Evolutionary conservation across 345 rosid genomes (phyloP).

Genomic region (Reutealis trisperma): DNA sequence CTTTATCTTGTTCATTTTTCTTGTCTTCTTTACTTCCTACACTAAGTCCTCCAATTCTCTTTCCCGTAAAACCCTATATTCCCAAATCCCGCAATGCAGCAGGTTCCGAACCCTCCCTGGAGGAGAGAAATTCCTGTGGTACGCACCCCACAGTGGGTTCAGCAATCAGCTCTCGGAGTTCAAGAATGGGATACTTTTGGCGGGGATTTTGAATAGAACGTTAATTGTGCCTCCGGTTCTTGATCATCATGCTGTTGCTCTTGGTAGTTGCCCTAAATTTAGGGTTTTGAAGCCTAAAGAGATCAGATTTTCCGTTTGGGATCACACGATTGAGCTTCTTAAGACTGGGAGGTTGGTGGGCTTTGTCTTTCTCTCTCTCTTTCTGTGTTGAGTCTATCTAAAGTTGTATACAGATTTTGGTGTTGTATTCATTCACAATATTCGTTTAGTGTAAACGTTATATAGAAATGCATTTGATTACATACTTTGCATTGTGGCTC

Average conservation of each 20-base stretch:
- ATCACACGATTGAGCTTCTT: conserved; percentile 64
- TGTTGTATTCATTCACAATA: neutral
- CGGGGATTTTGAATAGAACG: conserved; percentile 78
- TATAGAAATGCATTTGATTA: too few species aligned
- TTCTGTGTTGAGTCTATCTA: neutral
- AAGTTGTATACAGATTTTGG: neutral
- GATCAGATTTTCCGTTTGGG: conserved; percentile 69
- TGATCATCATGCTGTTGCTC: conserved; percentile 89
- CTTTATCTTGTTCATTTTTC: conserved; percentile 19
- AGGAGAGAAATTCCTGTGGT: conserved; percentile 60
- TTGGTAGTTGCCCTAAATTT: conserved; percentile 96
- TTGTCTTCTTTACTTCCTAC: conserved; percentile 46
- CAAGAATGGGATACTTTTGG: conserved; percentile 72
- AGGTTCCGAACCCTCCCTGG: conserved; percentile 9
- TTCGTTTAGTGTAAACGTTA: neutral
- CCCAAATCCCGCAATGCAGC: conserved; percentile 46
- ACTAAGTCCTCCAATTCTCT: conserved; percentile 44
- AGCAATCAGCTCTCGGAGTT: conserved; percentile 93
- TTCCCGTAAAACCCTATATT: conserved; percentile 39
- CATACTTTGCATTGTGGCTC: too few species aligned
- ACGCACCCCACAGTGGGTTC: conserved; percentile 94
- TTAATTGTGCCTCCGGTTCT: conserved; percentile 82
- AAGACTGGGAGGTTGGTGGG: conserved; percentile 54
- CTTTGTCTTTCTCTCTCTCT: neutral
- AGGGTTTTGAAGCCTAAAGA: conserved; percentile 63